phyloP scores from a whole-genome alignment of 73 alveolate species.

The Paramecium sexaurelia region DNA sequence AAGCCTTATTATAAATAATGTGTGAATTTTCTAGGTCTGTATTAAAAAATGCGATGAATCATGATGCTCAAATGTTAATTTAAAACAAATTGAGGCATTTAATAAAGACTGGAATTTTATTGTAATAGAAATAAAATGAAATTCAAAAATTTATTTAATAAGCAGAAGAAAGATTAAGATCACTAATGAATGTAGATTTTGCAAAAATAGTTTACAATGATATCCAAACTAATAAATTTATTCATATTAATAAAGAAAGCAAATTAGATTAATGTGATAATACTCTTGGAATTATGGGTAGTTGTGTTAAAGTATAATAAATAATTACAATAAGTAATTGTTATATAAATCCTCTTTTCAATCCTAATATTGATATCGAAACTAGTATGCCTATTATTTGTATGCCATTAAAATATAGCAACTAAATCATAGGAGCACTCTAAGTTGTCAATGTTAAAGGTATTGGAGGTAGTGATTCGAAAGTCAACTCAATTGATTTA shows the following conservation, averaged over 20 bases:
- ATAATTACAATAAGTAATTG: slow-evolving; percentile 66
- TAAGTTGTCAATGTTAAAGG: slow-evolving; percentile 73
- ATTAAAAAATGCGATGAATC: slow-evolving; percentile 58
- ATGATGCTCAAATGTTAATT: slow-evolving; percentile 55
- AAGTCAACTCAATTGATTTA: slow-evolving; percentile 67
- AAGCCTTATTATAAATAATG: slow-evolving; percentile 58
- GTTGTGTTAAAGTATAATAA: slow-evolving; percentile 18
- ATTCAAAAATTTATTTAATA: neutral
- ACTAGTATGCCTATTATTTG: slow-evolving; percentile 76
- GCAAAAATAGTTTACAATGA: slow-evolving; percentile 54
- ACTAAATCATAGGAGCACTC: slow-evolving; percentile 50
- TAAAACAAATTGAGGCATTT: slow-evolving; percentile 52
- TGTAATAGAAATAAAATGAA: neutral
- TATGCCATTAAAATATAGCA: slow-evolving; percentile 63
- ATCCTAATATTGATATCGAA: slow-evolving; percentile 74
- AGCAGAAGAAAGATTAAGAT: slow-evolving; percentile 59
- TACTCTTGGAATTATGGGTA: slow-evolving; percentile 65
- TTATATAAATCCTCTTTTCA: slow-evolving; percentile 66
- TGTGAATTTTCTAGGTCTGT: slow-evolving; percentile 59
- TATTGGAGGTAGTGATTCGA: slow-evolving; percentile 66
- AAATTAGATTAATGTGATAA: slow-evolving; percentile 15
- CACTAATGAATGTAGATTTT: slow-evolving; percentile 58
- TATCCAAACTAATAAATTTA: slow-evolving; percentile 57
- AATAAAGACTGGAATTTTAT: neutral
- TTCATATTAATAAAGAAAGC: slow-evolving; percentile 62